phyloP scores from a whole-genome alignment of 2,329 filamentous ascomycete genomes.

The Thermothelomyces thermophilus region DNA sequence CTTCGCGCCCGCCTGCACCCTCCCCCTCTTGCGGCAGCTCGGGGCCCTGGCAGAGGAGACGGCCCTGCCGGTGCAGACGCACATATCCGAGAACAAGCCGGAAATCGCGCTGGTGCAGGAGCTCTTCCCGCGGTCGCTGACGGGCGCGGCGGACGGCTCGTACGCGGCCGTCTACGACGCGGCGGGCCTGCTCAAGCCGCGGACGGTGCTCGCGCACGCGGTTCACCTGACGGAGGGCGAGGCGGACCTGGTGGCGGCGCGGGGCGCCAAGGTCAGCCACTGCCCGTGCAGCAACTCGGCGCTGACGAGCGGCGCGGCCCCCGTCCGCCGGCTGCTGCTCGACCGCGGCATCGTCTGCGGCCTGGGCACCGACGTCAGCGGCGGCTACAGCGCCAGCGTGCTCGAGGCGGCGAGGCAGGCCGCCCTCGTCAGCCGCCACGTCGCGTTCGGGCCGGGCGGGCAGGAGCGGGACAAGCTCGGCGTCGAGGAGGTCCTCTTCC shows the following conservation, averaged over 20 bases:
- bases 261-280: slow-evolving; percentile 66
- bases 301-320: slow-evolving; percentile 71
- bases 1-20: slow-evolving; percentile 59
- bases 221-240: slow-evolving; percentile 68
- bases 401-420: slow-evolving; percentile 80
- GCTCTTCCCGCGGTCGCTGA: slow-evolving; percentile 53
- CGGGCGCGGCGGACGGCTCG: slow-evolving; percentile 27
- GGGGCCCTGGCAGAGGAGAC: slow-evolving; percentile 53
- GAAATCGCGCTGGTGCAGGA: slow-evolving; percentile 66
- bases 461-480: slow-evolving; percentile 57
- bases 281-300: slow-evolving; percentile 84
- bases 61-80: slow-evolving; percentile 71
- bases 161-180: slow-evolving; percentile 79
- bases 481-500: slow-evolving; percentile 79
- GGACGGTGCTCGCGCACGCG: slow-evolving; percentile 80
- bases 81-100: slow-evolving; percentile 74
- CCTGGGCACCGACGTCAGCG: slow-evolving; percentile 83
- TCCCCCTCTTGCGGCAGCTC: slow-evolving; percentile 54
- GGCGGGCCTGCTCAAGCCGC: slow-evolving; percentile 58
- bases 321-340: slow-evolving; percentile 62
- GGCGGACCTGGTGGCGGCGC: slow-evolving; percentile 52
- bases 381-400: slow-evolving; percentile 76
- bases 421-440: slow-evolving; percentile 66
- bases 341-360: slow-evolving; percentile 72
- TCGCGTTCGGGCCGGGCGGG: slow-evolving; percentile 50